A percentile compares a stretch with the other conserved stretches of the same genome.
Evolutionary conservation across 495 filamentous ascomycete species (phyloP).

Genomic region (Margaritispora aquatica): DNA sequence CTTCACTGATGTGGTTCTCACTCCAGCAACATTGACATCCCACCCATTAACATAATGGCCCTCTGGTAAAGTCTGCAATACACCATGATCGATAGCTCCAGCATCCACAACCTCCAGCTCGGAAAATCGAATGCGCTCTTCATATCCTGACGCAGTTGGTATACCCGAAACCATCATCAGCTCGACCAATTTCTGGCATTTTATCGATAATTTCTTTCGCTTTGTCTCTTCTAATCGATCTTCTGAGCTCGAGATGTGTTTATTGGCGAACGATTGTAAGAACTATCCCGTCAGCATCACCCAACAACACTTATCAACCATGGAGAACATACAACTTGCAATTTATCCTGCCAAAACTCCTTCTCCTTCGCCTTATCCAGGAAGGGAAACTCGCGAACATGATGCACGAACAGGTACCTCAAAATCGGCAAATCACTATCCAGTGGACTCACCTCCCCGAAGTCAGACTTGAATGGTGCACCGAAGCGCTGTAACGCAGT

Average conservation of each 20-base stretch:
- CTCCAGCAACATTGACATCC: constrained; percentile 94
- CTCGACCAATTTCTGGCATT: constrained; percentile 92
- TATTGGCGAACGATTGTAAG: constrained; percentile 94
- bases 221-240: constrained; percentile 95
- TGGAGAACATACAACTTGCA: constrained; percentile 76
- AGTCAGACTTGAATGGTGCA: constrained; percentile 87
- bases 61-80: constrained; percentile 80
- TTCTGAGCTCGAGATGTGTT: constrained; percentile 94
- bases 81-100: constrained; percentile 81
- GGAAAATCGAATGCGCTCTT: constrained; percentile 91
- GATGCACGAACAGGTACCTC: constrained; percentile 95
- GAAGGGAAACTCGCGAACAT: constrained; percentile 96
- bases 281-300: constrained; percentile 51
- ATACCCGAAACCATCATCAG: constrained; percentile 99
- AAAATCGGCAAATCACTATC: constrained; percentile 93
- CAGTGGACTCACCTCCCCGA: constrained; percentile 85
- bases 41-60: constrained; percentile 89
- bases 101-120: constrained; percentile 95
- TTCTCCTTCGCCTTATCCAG: constrained; percentile 93
- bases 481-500: constrained; percentile 94
- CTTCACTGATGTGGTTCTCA: constrained; percentile 73
- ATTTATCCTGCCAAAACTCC: constrained; percentile 98
- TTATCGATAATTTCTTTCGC: constrained; percentile 81
- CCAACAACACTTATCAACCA: neutral
- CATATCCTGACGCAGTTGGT: constrained; percentile 91